Evolutionary conservation across 2,329 filamentous ascomycete species (phyloP), one percentile per base, ranked within the genome.

Genomic region (Allantophomopsis cytisporea): DNA sequence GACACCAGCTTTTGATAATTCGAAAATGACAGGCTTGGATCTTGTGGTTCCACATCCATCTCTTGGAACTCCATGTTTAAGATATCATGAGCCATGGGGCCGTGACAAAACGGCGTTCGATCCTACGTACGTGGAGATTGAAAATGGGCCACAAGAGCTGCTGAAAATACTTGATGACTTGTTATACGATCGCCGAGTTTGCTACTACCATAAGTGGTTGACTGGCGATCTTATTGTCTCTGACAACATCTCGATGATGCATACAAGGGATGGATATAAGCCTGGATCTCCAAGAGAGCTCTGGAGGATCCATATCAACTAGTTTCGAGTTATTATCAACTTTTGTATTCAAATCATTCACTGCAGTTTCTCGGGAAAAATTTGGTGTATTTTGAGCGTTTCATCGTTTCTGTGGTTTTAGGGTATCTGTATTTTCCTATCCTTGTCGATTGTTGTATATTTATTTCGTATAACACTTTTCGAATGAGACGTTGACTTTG

Each of bases 31-130:
- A 2, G 58, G 60, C 2, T 53, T 73, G 0, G 65, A 63, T 0
- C 48, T 75, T 4, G 55, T 71, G 0, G 43, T 62, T 2, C 47
- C 56, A 0, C 69, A 74, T 41, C 67, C 65, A 0, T 54, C 54
- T 0, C 70, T 64, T 0, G 59, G 56, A 0, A 54, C 58, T 11
- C 62, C 66, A 0, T 74, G 70, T 45, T 47, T 76, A 5, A 63
- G 69, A 16, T 76, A 67, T 48, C 69, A 73, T 42, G 66, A 74
- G 45, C 66, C 67, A 0, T 73, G 69, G 69, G 65, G 66, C 0
- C 56, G 63, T 35, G 59, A 55, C n/a, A 68, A 64, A 51, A 73
- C 71, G 0, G 56, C 55, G 12, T 73, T 71, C 35, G 63, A 67
- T 7, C 60, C 65, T 2, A 68, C 63, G 0, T 45, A 60, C 5